Base-by-base conservation (phyloP, 768 basidiomycete species). In the Sporobolomyces roseus region DNA sequence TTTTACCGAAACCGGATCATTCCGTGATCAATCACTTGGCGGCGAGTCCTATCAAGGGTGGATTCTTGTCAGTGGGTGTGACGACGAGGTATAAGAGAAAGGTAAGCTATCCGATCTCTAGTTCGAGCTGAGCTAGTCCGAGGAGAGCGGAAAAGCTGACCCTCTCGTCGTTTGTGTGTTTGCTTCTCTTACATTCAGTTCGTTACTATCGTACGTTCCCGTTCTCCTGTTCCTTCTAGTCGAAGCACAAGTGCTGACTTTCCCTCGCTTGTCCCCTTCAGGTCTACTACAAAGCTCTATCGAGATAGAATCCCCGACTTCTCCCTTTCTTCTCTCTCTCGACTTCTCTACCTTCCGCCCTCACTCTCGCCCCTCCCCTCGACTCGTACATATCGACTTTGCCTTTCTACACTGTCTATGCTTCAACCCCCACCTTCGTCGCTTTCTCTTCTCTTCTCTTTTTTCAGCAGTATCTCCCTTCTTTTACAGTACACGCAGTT, bases 11-110 rank as follows among this genome's bases (percentile, higher is more conserved):
- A 27, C 93, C 93, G 27, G 88, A 86, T 43, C 93, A 97, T 80
- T 91, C 91, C 43, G 91, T 97, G 29, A 81, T 98, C 71, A 92
- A 96, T 74, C 93, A 98, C 79, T 79, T 98, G 75, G 90, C 76
- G 70, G 96, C 93, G 69, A 94, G 91, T 75, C 93, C 93, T 59
- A 98, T 98, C 69, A 83, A 86, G 79, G 93, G 93, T 78, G 93
- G 91, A 10, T 91, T 94, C 52, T 79, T 97, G 55, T 93, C 92
- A 45, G 92, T 97, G 8, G 93, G 87, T 32, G 91, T 86, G 67
- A 98, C 93, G 65, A 92, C 88, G 58, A 82, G 93, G 77, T 97
- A 96, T 81, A 82, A 86, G 79, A 85, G 89, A 81, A 98, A 94
- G 87, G 91, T 91, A 76, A 29, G 65, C 5, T 14, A 30, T 32